Evolutionary conservation across 805 yeast genomes (phyloP).

Genomic region (Tetrapisispora fleetii): DNA sequence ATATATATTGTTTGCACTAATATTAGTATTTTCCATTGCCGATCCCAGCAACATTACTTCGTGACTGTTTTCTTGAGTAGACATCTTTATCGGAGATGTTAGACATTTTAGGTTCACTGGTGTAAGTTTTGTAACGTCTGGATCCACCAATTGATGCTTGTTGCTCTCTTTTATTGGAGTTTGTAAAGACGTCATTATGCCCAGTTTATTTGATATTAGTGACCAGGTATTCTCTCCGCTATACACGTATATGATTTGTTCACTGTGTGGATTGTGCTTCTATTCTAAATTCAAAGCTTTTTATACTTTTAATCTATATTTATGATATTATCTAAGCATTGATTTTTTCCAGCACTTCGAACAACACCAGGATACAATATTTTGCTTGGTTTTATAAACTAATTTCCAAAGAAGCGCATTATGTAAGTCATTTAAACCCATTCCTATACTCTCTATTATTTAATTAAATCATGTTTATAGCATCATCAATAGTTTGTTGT

Average conservation of each 20-base stretch:
- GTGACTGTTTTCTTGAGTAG: background rate
- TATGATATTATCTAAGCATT: too few species aligned
- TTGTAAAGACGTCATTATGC: background rate
- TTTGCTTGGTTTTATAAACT: too few species aligned
- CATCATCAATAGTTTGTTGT: background rate
- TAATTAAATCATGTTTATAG: background rate
- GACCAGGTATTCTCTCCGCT: background rate
- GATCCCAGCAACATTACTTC: background rate
- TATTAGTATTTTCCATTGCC: background rate
- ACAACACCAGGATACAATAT: too few species aligned
- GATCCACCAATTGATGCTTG: background rate
- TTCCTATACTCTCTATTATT: too few species aligned
- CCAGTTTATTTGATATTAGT: too few species aligned
- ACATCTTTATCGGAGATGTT: constrained; percentile 9
- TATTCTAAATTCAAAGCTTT: too few species aligned
- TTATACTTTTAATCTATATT: too few species aligned
- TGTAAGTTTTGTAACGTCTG: constrained; percentile 1
- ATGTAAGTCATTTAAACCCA: too few species aligned
- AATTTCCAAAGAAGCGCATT: too few species aligned
- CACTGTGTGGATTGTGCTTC: too few species aligned
- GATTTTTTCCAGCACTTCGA: too few species aligned
- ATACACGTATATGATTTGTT: too few species aligned
- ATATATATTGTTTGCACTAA: constrained; percentile 6
- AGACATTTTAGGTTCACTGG: constrained; percentile 8
- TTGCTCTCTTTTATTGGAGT: background rate